Base-by-base conservation (phyloP, 306 rosid genomes). In the Cucumis hystrix region DNA sequence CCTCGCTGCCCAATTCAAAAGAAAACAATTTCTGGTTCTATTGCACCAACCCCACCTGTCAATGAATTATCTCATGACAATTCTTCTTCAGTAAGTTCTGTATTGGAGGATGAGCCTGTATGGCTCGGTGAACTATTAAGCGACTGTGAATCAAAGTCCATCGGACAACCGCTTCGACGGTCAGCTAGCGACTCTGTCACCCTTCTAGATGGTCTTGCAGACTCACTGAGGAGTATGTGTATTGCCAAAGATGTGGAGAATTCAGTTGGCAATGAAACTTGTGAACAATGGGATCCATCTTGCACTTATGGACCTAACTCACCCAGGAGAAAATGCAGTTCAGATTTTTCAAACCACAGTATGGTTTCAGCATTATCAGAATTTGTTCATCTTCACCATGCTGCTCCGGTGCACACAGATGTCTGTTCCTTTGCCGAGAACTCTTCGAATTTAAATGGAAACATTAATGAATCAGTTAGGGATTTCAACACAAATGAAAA, bases 221-320 rank as follows among this genome's bases (percentile, higher is more conserved):
- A 83, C 43, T 40, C 80, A 2, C 23, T 85, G 5, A 30, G 80
- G 43, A 73, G 79, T 67, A 54, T 79, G 74, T 75, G 73, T 45
- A 54, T 51, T 18, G 54, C 17, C 12, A 47, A 57, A 57, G 85
- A 76, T 64, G 82, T 55, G 40, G 81, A 33, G 16, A 66, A 33
- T 69, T 77, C 78, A 37, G 85, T 37, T 56, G 80, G 71, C 20
- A 74, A 55, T 59, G 80, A 20, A 40, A 54, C 82, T 51, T 79
- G 75, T 69, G 60, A 71, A 49, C 80, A 73, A 18, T 57, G 80
- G 81, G 83, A 85, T 43, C 59, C 85, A 37, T 74, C 65, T 73
- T 79, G 81, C 72, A 47, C 81, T 74, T 85, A 85, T 66, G 88
- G 88, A 39, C 88, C 88, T 23, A 85, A 85, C 76, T 85, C 88